phyloP scores from a whole-genome alignment of 371 early-diverging fungal genomes.

The Rhizomucor miehei region DNA sequence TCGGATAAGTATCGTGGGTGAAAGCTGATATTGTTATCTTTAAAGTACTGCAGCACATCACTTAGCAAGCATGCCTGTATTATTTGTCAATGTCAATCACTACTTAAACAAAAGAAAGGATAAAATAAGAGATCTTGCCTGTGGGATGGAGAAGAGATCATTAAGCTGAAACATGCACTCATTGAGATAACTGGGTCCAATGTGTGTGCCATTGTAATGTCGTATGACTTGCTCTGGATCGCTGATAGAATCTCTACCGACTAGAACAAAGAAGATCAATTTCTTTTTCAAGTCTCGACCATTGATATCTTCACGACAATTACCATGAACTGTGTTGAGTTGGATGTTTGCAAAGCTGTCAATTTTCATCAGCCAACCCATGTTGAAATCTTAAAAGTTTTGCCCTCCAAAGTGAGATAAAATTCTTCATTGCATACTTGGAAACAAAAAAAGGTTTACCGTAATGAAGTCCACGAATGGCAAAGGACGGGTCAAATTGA shows the following conservation, averaged over 20 bases:
- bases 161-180: constrained; percentile 60
- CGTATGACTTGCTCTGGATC: constrained; percentile 47
- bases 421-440: not conserved
- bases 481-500: constrained; percentile 59
- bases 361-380: constrained; percentile 69
- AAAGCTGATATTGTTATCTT: constrained; percentile 53
- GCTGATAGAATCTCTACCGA: constrained; percentile 51
- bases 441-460: constrained; percentile 19
- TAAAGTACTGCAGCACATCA: constrained; percentile 62
- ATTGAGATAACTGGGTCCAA: constrained; percentile 51
- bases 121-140: constrained; percentile 22
- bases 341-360: constrained; percentile 66
- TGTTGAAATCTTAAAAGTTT: constrained; percentile 51
- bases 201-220: constrained; percentile 57
- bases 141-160: constrained; percentile 63
- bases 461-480: constrained; percentile 64
- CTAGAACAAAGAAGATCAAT: constrained; percentile 12
- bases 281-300: not conserved
- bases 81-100: not conserved
- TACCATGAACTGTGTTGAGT: constrained; percentile 58
- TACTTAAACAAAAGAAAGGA: not conserved
- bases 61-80: constrained; percentile 45
- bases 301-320: constrained; percentile 1
- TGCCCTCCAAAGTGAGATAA: not conserved
- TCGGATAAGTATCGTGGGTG: constrained; percentile 67